phyloP scores from a whole-genome alignment of 495 filamentous ascomycete genomes.

The Penicillium coprophilum region DNA sequence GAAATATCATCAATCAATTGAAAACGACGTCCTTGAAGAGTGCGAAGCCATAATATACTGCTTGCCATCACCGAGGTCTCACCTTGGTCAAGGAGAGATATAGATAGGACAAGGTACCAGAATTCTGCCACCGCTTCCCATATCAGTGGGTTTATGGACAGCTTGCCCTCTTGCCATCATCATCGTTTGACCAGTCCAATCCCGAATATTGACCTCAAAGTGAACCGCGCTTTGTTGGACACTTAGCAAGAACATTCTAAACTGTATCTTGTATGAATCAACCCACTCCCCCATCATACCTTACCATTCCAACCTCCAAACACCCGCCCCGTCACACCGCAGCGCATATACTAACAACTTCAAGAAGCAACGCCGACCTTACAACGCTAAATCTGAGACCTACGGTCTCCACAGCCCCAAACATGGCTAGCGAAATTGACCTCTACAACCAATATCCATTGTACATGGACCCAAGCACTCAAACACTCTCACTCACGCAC shows the following conservation, averaged over 20 bases:
- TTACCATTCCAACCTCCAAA: background rate
- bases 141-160: conserved; percentile 25
- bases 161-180: conserved; percentile 23
- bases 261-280: background rate
- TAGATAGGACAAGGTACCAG: background rate
- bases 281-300: background rate
- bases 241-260: background rate
- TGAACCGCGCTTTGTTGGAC: background rate
- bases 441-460: conserved; percentile 83
- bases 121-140: conserved; percentile 29
- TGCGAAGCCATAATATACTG: background rate
- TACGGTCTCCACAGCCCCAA: conserved; percentile 16
- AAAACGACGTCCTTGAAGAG: background rate
- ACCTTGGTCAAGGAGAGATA: background rate
- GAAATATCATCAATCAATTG: background rate
- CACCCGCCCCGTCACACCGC: conserved; percentile 6
- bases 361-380: conserved; percentile 5
- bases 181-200: conserved; percentile 4
- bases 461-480: conserved; percentile 70
- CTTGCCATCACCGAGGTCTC: background rate
- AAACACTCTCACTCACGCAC: conserved; percentile 67
- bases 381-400: conserved; percentile 6
- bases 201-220: background rate
- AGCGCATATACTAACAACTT: conserved; percentile 17
- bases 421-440: conserved; percentile 51